Evolutionary conservation across 2,329 filamentous ascomycete species (phyloP), one percentile per base, ranked within the genome.

Genomic region (Fusarium sp.): DNA sequence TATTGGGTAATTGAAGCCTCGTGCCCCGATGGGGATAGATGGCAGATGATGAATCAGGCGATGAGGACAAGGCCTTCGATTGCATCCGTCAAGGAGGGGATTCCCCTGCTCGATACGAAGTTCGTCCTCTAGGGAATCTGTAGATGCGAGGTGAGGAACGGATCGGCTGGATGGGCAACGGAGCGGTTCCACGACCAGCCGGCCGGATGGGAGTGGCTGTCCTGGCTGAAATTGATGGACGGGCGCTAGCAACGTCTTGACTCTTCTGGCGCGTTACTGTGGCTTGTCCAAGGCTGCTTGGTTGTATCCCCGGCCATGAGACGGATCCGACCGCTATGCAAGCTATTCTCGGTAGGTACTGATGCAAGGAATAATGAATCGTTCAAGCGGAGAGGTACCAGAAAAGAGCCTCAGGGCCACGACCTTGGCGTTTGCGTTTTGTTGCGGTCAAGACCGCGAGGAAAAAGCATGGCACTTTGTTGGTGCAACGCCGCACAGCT

Each of bases 181-280:
- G 67, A 60, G 30, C 6, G 11, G 61, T 72, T 50, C 59, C 64
- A 56, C 56, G 52, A 54, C 34, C 39, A 64, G 68, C 34, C 61
- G 61, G 61, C 35, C 50, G 50, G 50, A 64, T 64, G 61, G 48
- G 50, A 57, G 37, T 57, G 62, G 62, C 48, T 64, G 52, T 23
- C 37, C 27, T 58, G 27, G 23, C 43, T 62, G 43, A 58, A 56
- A 67, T 54, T 41, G 32, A 71, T 76, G 54, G 73, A 76, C 67
- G 73, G 74, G 68, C 65, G 65, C 74, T 76, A 74, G 56, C 52
- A 76, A 70, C 68, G 71, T 67, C 68, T 70, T 72, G 67, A 67
- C 71, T 71, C 70, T 67, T 64, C 63, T 71, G 70, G 45, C 37
- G 63, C 27, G 35, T 65, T 67, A 35, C n/a, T 74, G 67, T 75